Evolutionary conservation across 768 basidiomycete species (phyloP), one percentile per base, ranked within the genome.

Genomic region (Auriscalpium vulgare): DNA sequence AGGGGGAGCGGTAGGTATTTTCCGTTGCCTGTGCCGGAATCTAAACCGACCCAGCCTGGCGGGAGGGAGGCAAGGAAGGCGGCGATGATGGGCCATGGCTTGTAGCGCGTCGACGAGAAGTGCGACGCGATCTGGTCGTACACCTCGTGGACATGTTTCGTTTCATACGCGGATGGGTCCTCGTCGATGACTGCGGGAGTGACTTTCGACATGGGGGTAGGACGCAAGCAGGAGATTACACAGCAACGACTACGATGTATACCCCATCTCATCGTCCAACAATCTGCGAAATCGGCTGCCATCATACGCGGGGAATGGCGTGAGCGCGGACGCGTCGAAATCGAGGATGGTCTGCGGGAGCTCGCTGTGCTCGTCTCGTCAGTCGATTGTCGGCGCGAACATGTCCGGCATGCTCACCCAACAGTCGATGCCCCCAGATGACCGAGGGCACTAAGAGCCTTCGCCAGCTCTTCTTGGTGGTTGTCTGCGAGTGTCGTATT

Each of bases 21-120:
- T 47, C 97, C 97, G 63, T 99, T 99, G 1, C 97, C 97, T 23
- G 92, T 92, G 6, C 97, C 97, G 23, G 91, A 88, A 69, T 99
- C 97, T 23, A 99, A 77, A 10, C 95, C 95, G 37, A 97, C 74
- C 74, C 84, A 91, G 23, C 91, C 87, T 17, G 83, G 72, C 13
- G 87, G 80, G 13, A 97, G 67, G 44, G 77, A 80, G 8, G 79
- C 75, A 23, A 97, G 75, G 68, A 95, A 97, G 44, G 71, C 66
- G 14, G 83, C 78, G 48, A 95, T 86, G 58, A 95, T 80, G 5
- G 95, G 93, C 93, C 91, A 95, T 58, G 91, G 91, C 91, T 93
- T 93, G 74, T 95, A 93, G 29, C 93, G 78, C 8, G 92, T 95
- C 0, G 85, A 84, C 9, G 89, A 89, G 68, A 95, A 95, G 71